Evolutionary conservation across 306 rosid species (phyloP), one percentile per base, ranked within the genome.

Genomic region (Cajanus cajan): DNA sequence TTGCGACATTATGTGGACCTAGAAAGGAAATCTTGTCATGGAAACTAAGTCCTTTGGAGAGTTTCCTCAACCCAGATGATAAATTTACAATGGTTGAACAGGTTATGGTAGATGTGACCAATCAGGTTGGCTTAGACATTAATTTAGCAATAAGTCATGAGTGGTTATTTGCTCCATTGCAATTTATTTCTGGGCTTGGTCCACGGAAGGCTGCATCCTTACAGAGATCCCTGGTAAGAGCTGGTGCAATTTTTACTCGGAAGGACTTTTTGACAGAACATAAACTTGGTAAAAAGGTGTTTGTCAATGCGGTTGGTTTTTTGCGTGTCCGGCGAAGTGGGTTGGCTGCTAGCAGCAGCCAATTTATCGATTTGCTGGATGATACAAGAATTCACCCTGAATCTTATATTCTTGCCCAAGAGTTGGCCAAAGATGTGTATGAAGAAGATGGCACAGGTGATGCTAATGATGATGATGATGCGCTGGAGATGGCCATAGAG

Each of bases 331-430:
- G 96, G 81, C 85, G 99, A 51, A 90, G 98, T 87, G 99, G 99
- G 61, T 82, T 91, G 91, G 99, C 96, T 81, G 87, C 94, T 31
- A 89, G 88, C 78, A 91, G 98, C 87, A 91, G 94, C 85, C 97
- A 93, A 67, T 91, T 86, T 86, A 91, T 96, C 59, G 99, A 96
- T 86, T 86, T 96, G 84, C 85, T 96, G 84, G 99, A 96, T 83
- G 98, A 96, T 88, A 96, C 99, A 15, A 88, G 99, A 82, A 96
- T 96, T 76, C 99, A 96, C 85, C 99, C 99, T 5, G 99, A 96
- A 78, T 93, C 98, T 37, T 96, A 96, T 88, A 77, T 48, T 67
- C 87, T 93, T 73, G 99, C 99, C 0, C 96, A 91, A 86, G 98
- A 93, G 82, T 85, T 96, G 87, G 99, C 99, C 57, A 96, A 90